Evolutionary conservation across 345 rosid genomes (phyloP).

Genomic region (Chamaenerion angustifolium): DNA sequence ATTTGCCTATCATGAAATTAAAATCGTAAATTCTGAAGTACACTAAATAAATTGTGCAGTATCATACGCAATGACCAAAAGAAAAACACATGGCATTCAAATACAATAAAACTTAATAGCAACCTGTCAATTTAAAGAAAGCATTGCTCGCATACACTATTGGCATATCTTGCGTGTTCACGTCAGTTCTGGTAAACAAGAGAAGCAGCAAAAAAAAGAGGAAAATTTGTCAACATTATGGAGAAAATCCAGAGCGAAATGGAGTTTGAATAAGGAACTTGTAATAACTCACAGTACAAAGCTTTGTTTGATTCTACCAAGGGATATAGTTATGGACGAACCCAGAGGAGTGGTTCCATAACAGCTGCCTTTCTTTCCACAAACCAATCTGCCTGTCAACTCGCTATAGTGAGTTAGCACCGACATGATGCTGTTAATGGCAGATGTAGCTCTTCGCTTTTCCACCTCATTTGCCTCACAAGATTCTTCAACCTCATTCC

Average conservation of each 20-base stretch:
- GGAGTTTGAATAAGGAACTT: slow-evolving; percentile 17
- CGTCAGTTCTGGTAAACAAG: slow-evolving; percentile 52
- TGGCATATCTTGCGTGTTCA: slow-evolving; percentile 62
- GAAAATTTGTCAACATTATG: slow-evolving; percentile 15
- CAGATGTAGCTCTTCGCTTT: slow-evolving; percentile 42
- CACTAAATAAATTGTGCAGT: no score
- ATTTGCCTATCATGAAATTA: slow-evolving; percentile 3
- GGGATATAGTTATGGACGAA: slow-evolving; percentile 72
- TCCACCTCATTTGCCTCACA: slow-evolving; percentile 71
- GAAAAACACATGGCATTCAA: background rate
- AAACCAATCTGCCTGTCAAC: slow-evolving; percentile 47
- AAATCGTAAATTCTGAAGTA: background rate
- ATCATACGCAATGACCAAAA: background rate
- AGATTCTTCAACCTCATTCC: slow-evolving; percentile 40
- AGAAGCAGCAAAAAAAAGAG: slow-evolving; percentile 3
- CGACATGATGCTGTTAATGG: slow-evolving; percentile 42
- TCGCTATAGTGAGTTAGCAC: slow-evolving; percentile 49
- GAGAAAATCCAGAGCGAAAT: slow-evolving; percentile 7
- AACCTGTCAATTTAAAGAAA: slow-evolving; percentile 82
- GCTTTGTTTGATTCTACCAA: slow-evolving; percentile 99
- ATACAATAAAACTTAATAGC: slow-evolving; percentile 4
- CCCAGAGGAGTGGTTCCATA: slow-evolving; percentile 33
- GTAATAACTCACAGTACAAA: slow-evolving; percentile 96
- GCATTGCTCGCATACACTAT: slow-evolving; percentile 86
- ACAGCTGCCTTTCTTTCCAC: slow-evolving; percentile 37